phyloP scores from a whole-genome alignment of 495 filamentous ascomycete species.

The Neurospora discreta region DNA sequence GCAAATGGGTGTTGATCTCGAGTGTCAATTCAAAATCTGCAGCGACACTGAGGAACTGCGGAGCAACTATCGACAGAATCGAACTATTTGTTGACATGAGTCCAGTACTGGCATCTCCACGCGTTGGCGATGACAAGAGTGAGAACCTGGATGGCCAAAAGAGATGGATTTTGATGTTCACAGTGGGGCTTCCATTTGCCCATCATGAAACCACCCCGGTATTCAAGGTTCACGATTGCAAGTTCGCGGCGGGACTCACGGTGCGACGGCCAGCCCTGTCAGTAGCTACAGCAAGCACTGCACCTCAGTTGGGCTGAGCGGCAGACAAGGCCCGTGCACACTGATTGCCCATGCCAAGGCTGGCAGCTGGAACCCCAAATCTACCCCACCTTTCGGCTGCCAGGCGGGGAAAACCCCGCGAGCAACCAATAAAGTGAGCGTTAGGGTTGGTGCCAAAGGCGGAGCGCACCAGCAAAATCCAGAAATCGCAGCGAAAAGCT shows the following conservation, averaged over 20 bases:
- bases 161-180: background rate
- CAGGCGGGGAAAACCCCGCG: background rate
- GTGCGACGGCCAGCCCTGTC: background rate
- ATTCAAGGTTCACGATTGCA: background rate
- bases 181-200: background rate
- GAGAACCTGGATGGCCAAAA: background rate
- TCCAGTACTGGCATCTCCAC: background rate
- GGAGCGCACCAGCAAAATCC: slow-evolving; percentile 21
- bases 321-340: background rate
- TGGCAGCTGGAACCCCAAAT: slow-evolving; percentile 13
- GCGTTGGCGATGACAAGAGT: background rate
- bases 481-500: slow-evolving; percentile 25
- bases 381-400: slow-evolving; percentile 1
- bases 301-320: background rate
- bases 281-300: background rate
- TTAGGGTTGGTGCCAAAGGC: slow-evolving; percentile 19
- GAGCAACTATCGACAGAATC: background rate
- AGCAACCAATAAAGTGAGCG: background rate
- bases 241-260: background rate
- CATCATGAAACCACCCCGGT: background rate
- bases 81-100: background rate
- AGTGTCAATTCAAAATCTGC: background rate
- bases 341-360: background rate
- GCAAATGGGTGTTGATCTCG: background rate
- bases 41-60: too few species aligned